Evolutionary conservation across 2,329 filamentous ascomycete genomes (phyloP), one percentile per base, ranked within the genome.

Genomic region (Fusarium piperis): DNA sequence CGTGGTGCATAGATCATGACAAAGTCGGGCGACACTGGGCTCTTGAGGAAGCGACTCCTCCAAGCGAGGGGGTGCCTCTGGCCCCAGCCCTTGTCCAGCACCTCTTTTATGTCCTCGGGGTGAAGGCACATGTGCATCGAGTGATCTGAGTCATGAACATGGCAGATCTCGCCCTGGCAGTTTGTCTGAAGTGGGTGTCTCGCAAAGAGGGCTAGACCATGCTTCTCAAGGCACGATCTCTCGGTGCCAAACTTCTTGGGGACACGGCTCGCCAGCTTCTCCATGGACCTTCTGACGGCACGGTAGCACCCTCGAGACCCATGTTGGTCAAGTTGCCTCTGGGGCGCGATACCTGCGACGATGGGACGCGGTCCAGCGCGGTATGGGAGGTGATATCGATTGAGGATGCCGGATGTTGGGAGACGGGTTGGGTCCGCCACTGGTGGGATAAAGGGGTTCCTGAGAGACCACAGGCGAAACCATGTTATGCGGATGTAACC

Each of bases 1-100:
- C 92, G 84, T 3, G 94, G 94, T 18, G 94, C 93, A 81, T 97
- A 97, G 6, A 97, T 85, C 89, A 97, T 91, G 64, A 94, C 85
- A 79, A 97, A 97, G 44, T 92, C 91, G 4, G 86, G 83, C 0
- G 93, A 93, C 62, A 96, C 90, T 57, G 92, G 92, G 77, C 89
- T 87, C 68, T 85, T 85, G 70, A 81, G 58, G 30, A 91, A 87
- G 84, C 89, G 90, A 46, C 89, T 89, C 60, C 89, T 91, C 75
- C 89, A 88, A 9, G 93, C 91, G 61, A 94, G 81, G 2, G 88
- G 90, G 71, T 91, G 90, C 33, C 89, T 82, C 82, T 97, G 90
- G 1, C 92, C 94, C 94, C 94, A 97, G 2, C 93, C 93, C 68
- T 89, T 90, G 72, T 91, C 87, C 26, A 97, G 82, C 18, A 96